These are phyloP conservation scores for Phylloporus scabripes DNA, from an alignment of 768 basidiomycete genomes.

Conservation along the genomic window DNA sequence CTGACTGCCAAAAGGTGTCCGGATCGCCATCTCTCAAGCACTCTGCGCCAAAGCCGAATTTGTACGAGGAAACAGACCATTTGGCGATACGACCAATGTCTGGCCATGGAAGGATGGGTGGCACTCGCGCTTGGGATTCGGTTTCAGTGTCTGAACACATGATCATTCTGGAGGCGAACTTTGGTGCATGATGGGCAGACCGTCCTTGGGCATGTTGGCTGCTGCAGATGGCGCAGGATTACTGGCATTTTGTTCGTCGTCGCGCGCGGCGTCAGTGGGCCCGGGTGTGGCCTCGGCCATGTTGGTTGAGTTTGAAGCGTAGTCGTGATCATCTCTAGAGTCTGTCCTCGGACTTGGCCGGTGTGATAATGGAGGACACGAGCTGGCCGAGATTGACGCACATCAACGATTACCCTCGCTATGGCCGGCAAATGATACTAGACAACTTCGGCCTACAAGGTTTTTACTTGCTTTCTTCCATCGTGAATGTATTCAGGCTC, in stretches of 20 bases:
- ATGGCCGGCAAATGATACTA: conserved; percentile 96
- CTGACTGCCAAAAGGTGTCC: conserved; percentile 98
- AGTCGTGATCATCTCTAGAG: background rate
- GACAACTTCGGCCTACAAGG: conserved; percentile 84
- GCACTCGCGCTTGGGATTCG: conserved; percentile 29
- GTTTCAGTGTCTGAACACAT: background rate
- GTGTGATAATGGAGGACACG: conserved; percentile 8
- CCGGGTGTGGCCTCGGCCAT: conserved; percentile 13
- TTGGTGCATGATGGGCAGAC: conserved; percentile 36
- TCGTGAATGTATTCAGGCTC: conserved; percentile 1
- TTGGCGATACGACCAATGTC: conserved; percentile 85
- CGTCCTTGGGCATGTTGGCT: conserved; percentile 27
- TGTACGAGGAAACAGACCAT: conserved; percentile 96
- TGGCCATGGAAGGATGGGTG: conserved; percentile 62
- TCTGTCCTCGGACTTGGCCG: background rate
- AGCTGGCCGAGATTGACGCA: conserved; percentile 30
- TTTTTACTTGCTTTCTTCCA: conserved; percentile 23
- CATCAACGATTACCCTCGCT: conserved; percentile 75
- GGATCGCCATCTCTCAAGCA: conserved; percentile 85
- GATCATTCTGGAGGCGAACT: conserved; percentile 20
- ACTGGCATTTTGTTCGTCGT: conserved; percentile 12
- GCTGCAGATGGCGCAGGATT: conserved; percentile 13
- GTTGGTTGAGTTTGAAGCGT: background rate
- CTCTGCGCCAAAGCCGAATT: conserved; percentile 94
- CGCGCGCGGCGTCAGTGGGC: background rate